Evolutionary conservation across 495 filamentous ascomycete genomes (phyloP), one percentile per base, ranked within the genome.

Genomic region (Lepidopterella palustris): DNA sequence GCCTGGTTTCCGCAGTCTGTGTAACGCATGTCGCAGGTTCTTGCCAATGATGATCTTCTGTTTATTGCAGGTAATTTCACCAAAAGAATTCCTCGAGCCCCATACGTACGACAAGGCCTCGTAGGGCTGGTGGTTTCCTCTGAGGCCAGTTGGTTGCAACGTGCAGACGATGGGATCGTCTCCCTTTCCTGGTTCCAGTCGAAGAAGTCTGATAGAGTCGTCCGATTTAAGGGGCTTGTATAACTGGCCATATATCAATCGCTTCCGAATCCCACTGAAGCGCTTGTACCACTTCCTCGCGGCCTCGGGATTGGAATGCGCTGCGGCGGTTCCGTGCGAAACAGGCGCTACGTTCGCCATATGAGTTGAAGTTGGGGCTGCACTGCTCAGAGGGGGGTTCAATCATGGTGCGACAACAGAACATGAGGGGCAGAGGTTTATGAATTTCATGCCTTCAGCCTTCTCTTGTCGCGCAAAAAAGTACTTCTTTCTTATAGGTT

Each of bases 71-170:
- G 29, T 27, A 42, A 61, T 60, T 0, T 28, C 9, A 2, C 20
- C 45, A 0, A 18, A 2, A 10, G 24, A 58, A 0, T 11, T 6
- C 20, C 27, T 39, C 24, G 28, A 23, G 0, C 56, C 32, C 63
- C 63, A 66, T 2, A 53, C 55, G 48, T 66, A 66, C 0, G 59
- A 62, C 8, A 66, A 50, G 1, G 63, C 63, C 39, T 62, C 59
- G 53, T 65, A 65, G 5, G 47, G 0, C 15, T 53, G 63, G 3
- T 32, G 47, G 9, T 21, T 18, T 3, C 51, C 28, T 32, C 52
- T 26, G 8, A 61, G 35, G 5, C 35, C 11, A 2, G 50, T 50
- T 0, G 23, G 35, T 15, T 28, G 23, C 20, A 61, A 58, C 6
- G 9, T 55, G 27, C 29, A 47, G 5, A 24, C 11, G 29, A 65